These are phyloP conservation scores for Basipetospora chlamydospora DNA, from an alignment of 2,329 filamentous ascomycete species.

Conservation along the genomic window DNA sequence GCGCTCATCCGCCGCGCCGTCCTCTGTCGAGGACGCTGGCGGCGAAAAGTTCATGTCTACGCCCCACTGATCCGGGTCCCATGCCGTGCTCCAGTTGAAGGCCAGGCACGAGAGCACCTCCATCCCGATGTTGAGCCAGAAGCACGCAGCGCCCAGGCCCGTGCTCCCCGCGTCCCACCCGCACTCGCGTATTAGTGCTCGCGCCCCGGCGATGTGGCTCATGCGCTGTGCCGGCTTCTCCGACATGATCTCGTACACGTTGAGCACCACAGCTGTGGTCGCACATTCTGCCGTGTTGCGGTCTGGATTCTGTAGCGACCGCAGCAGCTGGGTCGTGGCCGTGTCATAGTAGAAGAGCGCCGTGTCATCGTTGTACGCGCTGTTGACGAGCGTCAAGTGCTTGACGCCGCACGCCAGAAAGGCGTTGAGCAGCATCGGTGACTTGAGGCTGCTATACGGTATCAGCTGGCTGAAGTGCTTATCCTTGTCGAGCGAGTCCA, in stretches of 20 bases:
- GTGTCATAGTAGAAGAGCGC: slow-evolving; percentile 74
- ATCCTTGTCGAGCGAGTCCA: slow-evolving; percentile 76
- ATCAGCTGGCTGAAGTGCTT: slow-evolving; percentile 78
- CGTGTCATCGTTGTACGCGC: slow-evolving; percentile 58
- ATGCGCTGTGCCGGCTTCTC: slow-evolving; percentile 66
- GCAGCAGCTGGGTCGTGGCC: slow-evolving; percentile 64
- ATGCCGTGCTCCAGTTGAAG: slow-evolving; percentile 74
- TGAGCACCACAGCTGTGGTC: slow-evolving; percentile 73
- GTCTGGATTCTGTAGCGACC: slow-evolving; percentile 68
- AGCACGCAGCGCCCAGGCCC: slow-evolving; percentile 75
- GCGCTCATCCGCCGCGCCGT: slow-evolving; percentile 23
- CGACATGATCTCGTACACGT: slow-evolving; percentile 88
- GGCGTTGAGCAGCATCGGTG: slow-evolving; percentile 80
- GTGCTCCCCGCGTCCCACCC: slow-evolving; percentile 69
- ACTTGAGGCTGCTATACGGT: slow-evolving; percentile 68
- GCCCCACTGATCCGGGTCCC: slow-evolving; percentile 84
- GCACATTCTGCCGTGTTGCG: slow-evolving; percentile 75
- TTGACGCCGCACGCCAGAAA: slow-evolving; percentile 79
- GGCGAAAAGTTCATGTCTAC: slow-evolving; percentile 57
- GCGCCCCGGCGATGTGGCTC: slow-evolving; percentile 76
- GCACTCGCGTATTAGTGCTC: slow-evolving; percentile 78
- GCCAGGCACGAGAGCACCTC: slow-evolving; percentile 80
- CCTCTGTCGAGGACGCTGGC: too few species aligned
- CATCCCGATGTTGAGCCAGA: slow-evolving; percentile 86
- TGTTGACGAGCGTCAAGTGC: slow-evolving; percentile 59